Evolutionary conservation across 2,329 filamentous ascomycete species (phyloP).

Genomic region (Phyllosticta paracitricarpa): DNA sequence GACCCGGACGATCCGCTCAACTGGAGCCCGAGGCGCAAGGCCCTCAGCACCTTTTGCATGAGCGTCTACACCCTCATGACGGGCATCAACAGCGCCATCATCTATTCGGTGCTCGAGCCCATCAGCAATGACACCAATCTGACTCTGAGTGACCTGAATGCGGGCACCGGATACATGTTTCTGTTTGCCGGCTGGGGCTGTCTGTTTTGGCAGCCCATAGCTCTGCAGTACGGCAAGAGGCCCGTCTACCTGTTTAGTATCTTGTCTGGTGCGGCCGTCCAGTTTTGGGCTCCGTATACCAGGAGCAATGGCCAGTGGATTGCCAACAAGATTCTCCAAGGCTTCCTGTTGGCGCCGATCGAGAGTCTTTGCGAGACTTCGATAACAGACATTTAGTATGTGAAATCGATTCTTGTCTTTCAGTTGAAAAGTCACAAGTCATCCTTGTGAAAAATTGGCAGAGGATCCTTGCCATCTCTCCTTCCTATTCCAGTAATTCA

Average conservation of each 20-base stretch:
- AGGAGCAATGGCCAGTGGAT: constrained; percentile 38
- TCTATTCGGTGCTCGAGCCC: constrained; percentile 42
- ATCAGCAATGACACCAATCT: constrained; percentile 40
- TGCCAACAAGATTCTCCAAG: constrained; percentile 37
- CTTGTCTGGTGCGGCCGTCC: constrained; percentile 24
- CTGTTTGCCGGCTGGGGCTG: constrained; percentile 42
- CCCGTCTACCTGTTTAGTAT: constrained; percentile 38
- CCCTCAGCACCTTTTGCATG: constrained; percentile 30
- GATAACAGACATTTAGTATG: constrained; percentile 31
- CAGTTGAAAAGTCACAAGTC: not conserved
- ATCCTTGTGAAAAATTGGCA: not conserved
- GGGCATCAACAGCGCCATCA: constrained; percentile 39
- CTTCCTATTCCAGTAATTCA: not conserved
- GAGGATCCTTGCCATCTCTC: not conserved
- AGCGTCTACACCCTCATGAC: constrained; percentile 40
- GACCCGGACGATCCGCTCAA: constrained; percentile 28
- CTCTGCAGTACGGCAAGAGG: constrained; percentile 43
- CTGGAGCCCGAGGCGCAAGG: constrained; percentile 21
- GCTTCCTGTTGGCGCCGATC: constrained; percentile 39
- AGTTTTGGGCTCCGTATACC: constrained; percentile 36
- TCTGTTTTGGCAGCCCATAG: constrained; percentile 44
- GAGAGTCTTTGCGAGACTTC: constrained; percentile 41
- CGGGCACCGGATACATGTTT: constrained; percentile 45
- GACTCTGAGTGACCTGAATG: constrained; percentile 35
- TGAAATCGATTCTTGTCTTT: not conserved